Base-by-base conservation (phyloP, 352 stramenopile genomes). In the Phytophthora tentaculata region DNA sequence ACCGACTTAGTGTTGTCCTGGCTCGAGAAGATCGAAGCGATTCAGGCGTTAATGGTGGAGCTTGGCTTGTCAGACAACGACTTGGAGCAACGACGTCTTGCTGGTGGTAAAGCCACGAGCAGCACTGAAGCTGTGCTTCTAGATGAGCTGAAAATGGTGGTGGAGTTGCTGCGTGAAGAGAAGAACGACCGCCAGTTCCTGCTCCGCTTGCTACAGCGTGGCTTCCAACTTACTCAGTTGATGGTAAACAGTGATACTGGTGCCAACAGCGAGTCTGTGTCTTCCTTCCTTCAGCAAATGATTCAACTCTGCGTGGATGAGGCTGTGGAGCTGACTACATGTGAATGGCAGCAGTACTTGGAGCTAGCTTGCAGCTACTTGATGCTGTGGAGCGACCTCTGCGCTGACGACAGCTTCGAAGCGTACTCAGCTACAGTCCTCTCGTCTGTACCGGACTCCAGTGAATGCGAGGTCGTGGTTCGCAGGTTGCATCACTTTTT, bases 151-250 rank as follows among this genome's bases (percentile, higher is more conserved):
- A 77, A 90, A 16, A 50, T 90, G n/a, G 83, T 91, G 0, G 64
- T 91, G 6, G 85, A 88, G n/a, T 60, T 94, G 45, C 64, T 91
- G 16, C 59, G 80, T 20, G 74, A 91, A 59, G 80, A 89, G 49
- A 73, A 76, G 48, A 83, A 81, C 2, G 78, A 94, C 35, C 72
- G 74, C 0, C 62, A 64, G 14, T 89, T 91, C 41, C 45, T 90
- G 26, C 41, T 94, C 23, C 68, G 76, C 19, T 54, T 94, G 19
- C 56, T 94, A 6, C 81, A 91, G 44, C 84, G 84, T 47, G 85
- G 85, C 0, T 77, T 91, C 29, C 74, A 81, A 41, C 63, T 94
- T 1, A 49, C 80, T 9, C 61, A 76, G 28, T 50, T 79, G 8
- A 59, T 80, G 9, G n/a, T 64, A 16, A 70, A 58, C 14, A 60